phyloP scores from a whole-genome alignment of 225 moss, liverwort and hornwort genomes.

The Pseudoscleropodium purum region DNA sequence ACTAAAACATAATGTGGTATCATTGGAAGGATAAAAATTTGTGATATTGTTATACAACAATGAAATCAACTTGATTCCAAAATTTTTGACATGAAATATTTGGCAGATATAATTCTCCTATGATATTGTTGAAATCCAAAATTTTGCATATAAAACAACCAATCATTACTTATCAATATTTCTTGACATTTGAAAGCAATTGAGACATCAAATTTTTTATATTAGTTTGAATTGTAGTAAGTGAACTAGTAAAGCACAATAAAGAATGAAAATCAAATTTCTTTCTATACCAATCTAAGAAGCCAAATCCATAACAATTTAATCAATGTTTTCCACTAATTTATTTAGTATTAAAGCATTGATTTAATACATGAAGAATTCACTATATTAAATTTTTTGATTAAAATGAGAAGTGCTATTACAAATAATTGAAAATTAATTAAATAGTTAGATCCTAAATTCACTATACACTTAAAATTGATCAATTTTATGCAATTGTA shows the following conservation, averaged over 20 bases:
- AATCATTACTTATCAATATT: background rate
- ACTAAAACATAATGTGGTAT: background rate
- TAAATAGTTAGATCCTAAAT: too few species aligned
- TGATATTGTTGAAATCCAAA: background rate
- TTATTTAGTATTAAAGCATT: too few species aligned
- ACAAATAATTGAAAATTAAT: background rate
- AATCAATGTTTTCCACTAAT: too few species aligned
- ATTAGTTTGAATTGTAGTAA: too few species aligned
- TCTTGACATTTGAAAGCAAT: background rate
- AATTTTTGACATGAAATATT: background rate
- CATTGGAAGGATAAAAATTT: background rate
- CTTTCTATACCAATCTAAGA: too few species aligned
- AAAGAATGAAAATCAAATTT: too few species aligned
- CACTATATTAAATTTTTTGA: background rate
- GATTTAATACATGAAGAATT: background rate
- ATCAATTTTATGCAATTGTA: too few species aligned
- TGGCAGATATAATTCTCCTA: background rate
- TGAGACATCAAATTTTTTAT: too few species aligned
- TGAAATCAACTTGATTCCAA: background rate
- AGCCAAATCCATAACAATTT: too few species aligned
- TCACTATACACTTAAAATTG: too few species aligned
- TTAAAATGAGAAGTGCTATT: background rate
- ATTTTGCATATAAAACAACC: background rate
- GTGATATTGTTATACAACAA: background rate
- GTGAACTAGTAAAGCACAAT: too few species aligned